Evolutionary conservation across 1,139 yeast genomes (phyloP).

Genomic region (Pichia sp.): DNA sequence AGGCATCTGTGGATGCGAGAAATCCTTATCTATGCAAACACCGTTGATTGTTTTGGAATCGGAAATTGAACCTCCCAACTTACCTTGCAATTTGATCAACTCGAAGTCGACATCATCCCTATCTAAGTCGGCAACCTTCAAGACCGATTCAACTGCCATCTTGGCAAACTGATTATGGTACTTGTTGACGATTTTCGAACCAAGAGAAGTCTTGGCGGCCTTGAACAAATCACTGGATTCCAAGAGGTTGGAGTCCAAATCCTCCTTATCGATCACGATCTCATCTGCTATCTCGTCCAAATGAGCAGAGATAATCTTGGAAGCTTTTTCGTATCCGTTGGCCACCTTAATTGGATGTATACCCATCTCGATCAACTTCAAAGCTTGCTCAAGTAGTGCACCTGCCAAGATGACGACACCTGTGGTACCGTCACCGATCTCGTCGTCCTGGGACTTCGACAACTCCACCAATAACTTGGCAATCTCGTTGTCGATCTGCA

Average conservation of each 20-base stretch:
- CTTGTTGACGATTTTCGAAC: constrained; percentile 93
- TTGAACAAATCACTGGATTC: constrained; percentile 58
- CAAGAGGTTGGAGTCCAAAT: constrained; percentile 44
- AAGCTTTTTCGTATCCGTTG: constrained; percentile 96
- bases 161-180: constrained; percentile 89
- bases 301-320: constrained; percentile 78
- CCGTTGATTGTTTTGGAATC: constrained; percentile 85
- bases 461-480: constrained; percentile 93
- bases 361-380: constrained; percentile 91
- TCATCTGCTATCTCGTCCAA: constrained; percentile 71
- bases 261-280: constrained; percentile 39
- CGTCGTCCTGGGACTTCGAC: constrained; percentile 95
- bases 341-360: constrained; percentile 97
- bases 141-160: constrained; percentile 96
- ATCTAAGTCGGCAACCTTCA: constrained; percentile 85
- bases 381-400: constrained; percentile 89
- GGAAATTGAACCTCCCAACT: constrained; percentile 89
- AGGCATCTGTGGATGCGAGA: constrained; percentile 98
- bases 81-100: constrained; percentile 89
- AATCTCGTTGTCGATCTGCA: constrained; percentile 94
- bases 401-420: constrained; percentile 98
- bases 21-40: constrained; percentile 91
- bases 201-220: constrained; percentile 93
- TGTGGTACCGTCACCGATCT: constrained; percentile 98
- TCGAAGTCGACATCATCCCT: constrained; percentile 96